A percentile compares a stretch with the other conserved stretches of the same genome.
phyloP scores from a whole-genome alignment of 2,329 filamentous ascomycete genomes.

The Alternaria sp. region DNA sequence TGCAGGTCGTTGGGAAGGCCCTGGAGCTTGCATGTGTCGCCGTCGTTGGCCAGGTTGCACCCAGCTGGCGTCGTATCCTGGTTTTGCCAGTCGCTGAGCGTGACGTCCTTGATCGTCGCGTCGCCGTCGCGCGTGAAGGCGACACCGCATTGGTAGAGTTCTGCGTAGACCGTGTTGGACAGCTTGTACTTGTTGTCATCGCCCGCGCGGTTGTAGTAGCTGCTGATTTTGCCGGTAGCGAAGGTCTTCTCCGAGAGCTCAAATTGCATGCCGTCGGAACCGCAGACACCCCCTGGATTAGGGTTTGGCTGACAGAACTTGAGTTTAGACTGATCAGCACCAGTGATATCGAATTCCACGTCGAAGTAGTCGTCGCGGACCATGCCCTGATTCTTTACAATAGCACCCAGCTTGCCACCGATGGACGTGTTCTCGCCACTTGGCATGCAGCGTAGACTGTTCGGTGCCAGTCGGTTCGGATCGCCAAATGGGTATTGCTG shows the following conservation, averaged over 20 bases:
- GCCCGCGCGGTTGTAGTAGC: conserved; percentile 11
- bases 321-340: conserved; percentile 19
- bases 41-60: conserved; percentile 6
- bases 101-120: conserved; percentile 10
- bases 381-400: neutral
- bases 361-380: conserved; percentile 12
- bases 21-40: conserved; percentile 8
- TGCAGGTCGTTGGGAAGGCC: conserved; percentile 20
- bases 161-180: conserved; percentile 11
- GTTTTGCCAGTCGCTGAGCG: conserved; percentile 12
- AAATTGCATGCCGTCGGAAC: conserved; percentile 19
- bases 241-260: conserved; percentile 10
- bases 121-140: conserved; percentile 16
- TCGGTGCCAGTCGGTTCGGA: neutral
- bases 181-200: conserved; percentile 22
- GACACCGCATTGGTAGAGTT: conserved; percentile 22
- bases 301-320: conserved; percentile 12
- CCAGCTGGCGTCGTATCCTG: neutral
- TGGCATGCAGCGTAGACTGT: conserved; percentile 22
- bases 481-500: conserved; percentile 12
- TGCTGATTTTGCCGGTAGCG: conserved; percentile 17
- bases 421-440: conserved; percentile 12
- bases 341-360: conserved; percentile 13
- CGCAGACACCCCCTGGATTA: conserved; percentile 11
- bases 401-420: conserved; percentile 7